These are phyloP conservation scores for Phytopythium mirpurense DNA, from an alignment of 352 stramenopile species.

Conservation along the genomic window DNA sequence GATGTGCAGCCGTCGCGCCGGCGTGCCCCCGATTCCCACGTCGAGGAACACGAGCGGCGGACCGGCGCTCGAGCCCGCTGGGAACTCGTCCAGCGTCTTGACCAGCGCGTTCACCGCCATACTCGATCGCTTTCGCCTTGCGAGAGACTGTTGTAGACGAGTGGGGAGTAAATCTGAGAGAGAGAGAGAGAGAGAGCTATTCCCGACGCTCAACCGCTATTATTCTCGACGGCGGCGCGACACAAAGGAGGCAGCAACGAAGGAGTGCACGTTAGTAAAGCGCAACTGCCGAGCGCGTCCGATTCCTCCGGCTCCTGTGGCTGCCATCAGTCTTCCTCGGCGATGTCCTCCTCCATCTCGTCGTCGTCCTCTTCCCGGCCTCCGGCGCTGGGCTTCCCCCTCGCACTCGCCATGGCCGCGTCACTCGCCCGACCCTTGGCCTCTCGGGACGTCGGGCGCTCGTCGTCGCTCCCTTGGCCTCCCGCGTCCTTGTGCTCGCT, in stretches of 20 bases:
- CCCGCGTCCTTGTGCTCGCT: constrained; percentile 30
- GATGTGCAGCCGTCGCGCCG: constrained; percentile 53
- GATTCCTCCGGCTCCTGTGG: neutral
- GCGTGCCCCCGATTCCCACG: constrained; percentile 42
- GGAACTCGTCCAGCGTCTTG: constrained; percentile 47
- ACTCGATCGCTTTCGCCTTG: too few species aligned
- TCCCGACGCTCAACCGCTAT: too few species aligned
- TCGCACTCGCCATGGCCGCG: neutral
- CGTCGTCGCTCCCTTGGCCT: constrained; percentile 9
- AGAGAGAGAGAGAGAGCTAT: neutral
- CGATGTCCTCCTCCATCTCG: constrained; percentile 82
- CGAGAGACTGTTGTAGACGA: too few species aligned
- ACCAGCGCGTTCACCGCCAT: constrained; percentile 46
- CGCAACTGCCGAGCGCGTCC: neutral
- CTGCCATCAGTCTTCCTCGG: constrained; percentile 41
- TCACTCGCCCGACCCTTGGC: constrained; percentile 17
- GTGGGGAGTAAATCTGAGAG: too few species aligned
- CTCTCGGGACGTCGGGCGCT: constrained; percentile 20
- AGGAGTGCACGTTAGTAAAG: too few species aligned
- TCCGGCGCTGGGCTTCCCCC: constrained; percentile 3
- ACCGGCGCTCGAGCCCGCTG: constrained; percentile 21
- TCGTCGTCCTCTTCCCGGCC: constrained; percentile 44
- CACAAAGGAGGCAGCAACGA: neutral
- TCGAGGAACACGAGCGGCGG: constrained; percentile 64
- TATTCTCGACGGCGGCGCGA: too few species aligned